Conservation (phyloP, 108 stramenopile species). For the Skeletonema grethae region DNA sequence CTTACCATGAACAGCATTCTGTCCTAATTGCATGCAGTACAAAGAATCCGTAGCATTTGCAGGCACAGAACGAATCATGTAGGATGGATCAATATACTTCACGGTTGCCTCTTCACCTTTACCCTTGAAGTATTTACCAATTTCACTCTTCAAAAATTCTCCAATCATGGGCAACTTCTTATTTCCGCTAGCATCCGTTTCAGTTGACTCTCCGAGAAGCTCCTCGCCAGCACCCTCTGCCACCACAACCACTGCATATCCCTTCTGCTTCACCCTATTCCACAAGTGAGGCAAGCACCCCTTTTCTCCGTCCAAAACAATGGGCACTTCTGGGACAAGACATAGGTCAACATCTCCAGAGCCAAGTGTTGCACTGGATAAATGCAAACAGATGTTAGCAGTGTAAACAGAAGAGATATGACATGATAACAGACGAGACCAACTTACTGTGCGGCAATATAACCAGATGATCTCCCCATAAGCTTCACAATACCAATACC, state of each 20-base stretch:
- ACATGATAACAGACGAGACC: not conserved
- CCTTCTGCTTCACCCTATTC: constrained; percentile 85
- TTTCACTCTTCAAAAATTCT: constrained; percentile 84
- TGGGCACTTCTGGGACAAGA: constrained; percentile 95
- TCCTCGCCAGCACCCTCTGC: constrained; percentile 99
- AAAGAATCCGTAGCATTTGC: constrained; percentile 94
- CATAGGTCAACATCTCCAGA: constrained; percentile 94
- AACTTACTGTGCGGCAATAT: constrained; percentile 83
- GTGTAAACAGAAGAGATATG: not conserved
- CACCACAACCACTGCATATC: constrained; percentile 97
- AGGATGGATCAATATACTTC: constrained; percentile 97
- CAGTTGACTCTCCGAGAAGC: constrained; percentile 82
- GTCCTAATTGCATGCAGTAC: constrained; percentile 92
- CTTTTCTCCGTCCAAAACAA: constrained; percentile 86
- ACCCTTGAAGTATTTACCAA: constrained; percentile 75
- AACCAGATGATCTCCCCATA: constrained; percentile 95
- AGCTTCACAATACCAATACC: constrained; percentile 97
- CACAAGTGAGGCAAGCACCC: constrained; percentile 93
- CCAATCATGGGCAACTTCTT: constrained; percentile 93
- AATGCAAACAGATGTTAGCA: not conserved
- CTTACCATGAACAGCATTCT: constrained; percentile 96
- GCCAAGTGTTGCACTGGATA: constrained; percentile 78
- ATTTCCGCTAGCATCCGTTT: constrained; percentile 95
- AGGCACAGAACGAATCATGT: constrained; percentile 96
- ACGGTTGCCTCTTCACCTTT: constrained; percentile 78